These are phyloP conservation scores for Beta corolliflora DNA, from an alignment of 179 eudicot genomes.

Conservation along the genomic window DNA sequence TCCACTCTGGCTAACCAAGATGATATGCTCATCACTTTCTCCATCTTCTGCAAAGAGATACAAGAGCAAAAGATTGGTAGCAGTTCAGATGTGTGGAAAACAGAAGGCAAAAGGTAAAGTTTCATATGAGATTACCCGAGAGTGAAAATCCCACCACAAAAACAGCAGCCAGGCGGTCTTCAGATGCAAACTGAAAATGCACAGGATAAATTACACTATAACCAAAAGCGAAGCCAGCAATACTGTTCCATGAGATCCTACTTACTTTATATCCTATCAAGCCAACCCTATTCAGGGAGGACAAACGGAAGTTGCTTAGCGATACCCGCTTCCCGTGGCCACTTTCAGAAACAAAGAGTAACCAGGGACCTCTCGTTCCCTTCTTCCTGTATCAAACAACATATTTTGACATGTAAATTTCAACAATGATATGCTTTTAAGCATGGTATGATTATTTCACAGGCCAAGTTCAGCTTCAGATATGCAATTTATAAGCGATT, in stretches of 20 bases:
- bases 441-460: too few species aligned
- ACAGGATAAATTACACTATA: slow-evolving; percentile 10
- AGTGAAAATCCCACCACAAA: slow-evolving; percentile 86
- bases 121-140: slow-evolving; percentile 51
- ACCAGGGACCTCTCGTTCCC: slow-evolving; percentile 70
- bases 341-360: slow-evolving; percentile 87
- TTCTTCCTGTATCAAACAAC: slow-evolving; percentile 45
- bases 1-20: slow-evolving; percentile 94
- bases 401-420: background rate
- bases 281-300: slow-evolving; percentile 73
- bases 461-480: too few species aligned
- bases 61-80: slow-evolving; percentile 11
- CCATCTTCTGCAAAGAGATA: slow-evolving; percentile 66
- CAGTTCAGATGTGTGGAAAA: background rate
- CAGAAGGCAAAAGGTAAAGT: background rate
- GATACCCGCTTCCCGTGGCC: slow-evolving; percentile 96
- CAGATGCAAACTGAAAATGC: slow-evolving; percentile 62
- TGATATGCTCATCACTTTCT: slow-evolving; percentile 95
- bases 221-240: background rate
- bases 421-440: background rate
- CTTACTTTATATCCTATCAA: slow-evolving; percentile 88
- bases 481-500: too few species aligned
- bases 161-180: slow-evolving; percentile 88
- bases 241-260: background rate
- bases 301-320: slow-evolving; percentile 71